A percentile compares a stretch with the other conserved stretches of the same genome.
phyloP scores from a whole-genome alignment of 208 protist species.

The Leptomonas pyrrhocoris region DNA sequence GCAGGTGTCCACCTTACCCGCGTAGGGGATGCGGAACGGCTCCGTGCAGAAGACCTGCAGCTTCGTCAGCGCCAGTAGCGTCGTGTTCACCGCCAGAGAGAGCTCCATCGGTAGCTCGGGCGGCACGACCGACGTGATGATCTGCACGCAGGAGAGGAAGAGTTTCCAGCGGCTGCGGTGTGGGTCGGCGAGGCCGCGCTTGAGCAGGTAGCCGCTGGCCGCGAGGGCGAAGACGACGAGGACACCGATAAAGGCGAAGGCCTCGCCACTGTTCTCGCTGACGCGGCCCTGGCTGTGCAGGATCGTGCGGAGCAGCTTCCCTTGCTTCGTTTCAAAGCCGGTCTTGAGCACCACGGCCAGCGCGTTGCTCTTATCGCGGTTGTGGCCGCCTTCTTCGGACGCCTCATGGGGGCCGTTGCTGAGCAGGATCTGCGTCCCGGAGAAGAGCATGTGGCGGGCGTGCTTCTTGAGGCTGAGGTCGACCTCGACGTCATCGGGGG shows the following conservation, averaged over 20 bases:
- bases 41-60: constrained; percentile 96
- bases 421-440: constrained; percentile 95
- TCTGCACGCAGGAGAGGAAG: constrained; percentile 98
- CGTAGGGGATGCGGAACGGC: constrained; percentile 99
- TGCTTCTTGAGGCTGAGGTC: constrained; percentile 89
- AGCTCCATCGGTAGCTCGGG: constrained; percentile 99
- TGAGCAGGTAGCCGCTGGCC: constrained; percentile 95
- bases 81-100: constrained; percentile 98
- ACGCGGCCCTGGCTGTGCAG: constrained; percentile 93
- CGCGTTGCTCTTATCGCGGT: constrained; percentile 42
- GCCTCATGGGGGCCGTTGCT: constrained; percentile 67
- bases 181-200: constrained; percentile 83
- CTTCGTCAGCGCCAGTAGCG: constrained; percentile 92
- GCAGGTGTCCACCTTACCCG: constrained; percentile 97
- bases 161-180: constrained; percentile 95
- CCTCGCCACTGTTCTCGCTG: constrained; percentile 95
- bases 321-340: constrained; percentile 98
- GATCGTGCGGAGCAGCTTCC: constrained; percentile 95
- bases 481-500: constrained; percentile 69
- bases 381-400: constrained; percentile 30
- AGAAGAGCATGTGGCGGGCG: constrained; percentile 92
- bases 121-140: constrained; percentile 99
- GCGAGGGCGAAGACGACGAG: constrained; percentile 97
- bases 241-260: constrained; percentile 96
- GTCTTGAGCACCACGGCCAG: constrained; percentile 98